Conservation (phyloP, 306 rosid genomes). For the Prunus mongolica region DNA sequence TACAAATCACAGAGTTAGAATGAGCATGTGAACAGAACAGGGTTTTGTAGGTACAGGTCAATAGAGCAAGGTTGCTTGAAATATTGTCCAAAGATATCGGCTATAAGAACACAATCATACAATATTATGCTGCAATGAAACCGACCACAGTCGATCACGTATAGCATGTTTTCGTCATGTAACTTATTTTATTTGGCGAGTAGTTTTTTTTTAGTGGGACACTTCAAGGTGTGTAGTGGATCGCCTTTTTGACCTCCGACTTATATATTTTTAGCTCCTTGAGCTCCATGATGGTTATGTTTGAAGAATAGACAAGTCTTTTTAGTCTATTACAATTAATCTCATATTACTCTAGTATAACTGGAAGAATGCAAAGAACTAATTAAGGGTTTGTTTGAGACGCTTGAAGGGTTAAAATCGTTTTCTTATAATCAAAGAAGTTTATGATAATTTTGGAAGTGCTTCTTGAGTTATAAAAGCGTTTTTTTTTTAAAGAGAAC, state of each 20-base stretch:
- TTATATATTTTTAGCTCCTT: neutral
- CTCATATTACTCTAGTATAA: too few species aligned
- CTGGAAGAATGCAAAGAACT: too few species aligned
- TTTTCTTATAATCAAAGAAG: too few species aligned
- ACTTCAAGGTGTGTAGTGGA: neutral
- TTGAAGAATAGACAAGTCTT: neutral
- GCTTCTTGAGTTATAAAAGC: too few species aligned
- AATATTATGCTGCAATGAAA: neutral
- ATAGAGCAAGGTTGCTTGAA: neutral
- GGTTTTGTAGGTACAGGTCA: neutral
- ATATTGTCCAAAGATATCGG: neutral
- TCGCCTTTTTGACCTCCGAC: slow-evolving; percentile 10
- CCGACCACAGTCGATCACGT: neutral
- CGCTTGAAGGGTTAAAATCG: too few species aligned
- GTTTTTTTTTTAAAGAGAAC: too few species aligned
- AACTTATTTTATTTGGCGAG: neutral
- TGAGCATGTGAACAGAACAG: neutral
- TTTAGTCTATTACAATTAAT: too few species aligned
- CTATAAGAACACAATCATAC: neutral
- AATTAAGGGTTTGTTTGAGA: too few species aligned
- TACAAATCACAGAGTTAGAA: too few species aligned
- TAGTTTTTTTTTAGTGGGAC: neutral
- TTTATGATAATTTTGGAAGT: too few species aligned
- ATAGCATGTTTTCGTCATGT: slow-evolving; percentile 9
- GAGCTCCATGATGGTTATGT: neutral